Conservation (phyloP, 1,139 yeast species). For the Candida sp. region DNA sequence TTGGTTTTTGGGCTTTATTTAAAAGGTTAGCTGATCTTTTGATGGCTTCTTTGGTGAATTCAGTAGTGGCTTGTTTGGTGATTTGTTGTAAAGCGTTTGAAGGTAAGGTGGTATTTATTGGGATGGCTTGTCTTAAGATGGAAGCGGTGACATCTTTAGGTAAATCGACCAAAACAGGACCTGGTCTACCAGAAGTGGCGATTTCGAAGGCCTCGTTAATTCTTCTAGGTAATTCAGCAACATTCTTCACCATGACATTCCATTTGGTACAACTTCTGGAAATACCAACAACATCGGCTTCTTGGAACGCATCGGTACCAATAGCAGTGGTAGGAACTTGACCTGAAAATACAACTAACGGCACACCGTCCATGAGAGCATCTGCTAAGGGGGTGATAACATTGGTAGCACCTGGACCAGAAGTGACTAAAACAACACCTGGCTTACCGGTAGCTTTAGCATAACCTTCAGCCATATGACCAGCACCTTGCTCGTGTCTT, state of each 20-base stretch:
- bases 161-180: slow-evolving; percentile 95
- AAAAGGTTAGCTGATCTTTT: slow-evolving; percentile 74
- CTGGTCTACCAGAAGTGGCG: slow-evolving; percentile 95
- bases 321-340: slow-evolving; percentile 95
- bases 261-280: slow-evolving; percentile 97
- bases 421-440: slow-evolving; percentile 97
- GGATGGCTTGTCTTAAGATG: slow-evolving; percentile 80
- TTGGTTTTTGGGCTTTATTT: slow-evolving; percentile 82
- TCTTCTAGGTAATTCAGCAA: slow-evolving; percentile 91
- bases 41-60: slow-evolving; percentile 74
- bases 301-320: slow-evolving; percentile 99
- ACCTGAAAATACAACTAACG: slow-evolving; percentile 96
- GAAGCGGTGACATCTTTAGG: slow-evolving; percentile 98
- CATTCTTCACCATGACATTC: slow-evolving; percentile 97
- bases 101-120: slow-evolving; percentile 81
- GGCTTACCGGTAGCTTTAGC: slow-evolving; percentile 95
- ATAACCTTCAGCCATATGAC: slow-evolving; percentile 99
- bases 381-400: slow-evolving; percentile 98
- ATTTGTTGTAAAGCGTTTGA: slow-evolving; percentile 71
- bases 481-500: slow-evolving; percentile 99
- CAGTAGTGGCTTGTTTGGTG: slow-evolving; percentile 69
- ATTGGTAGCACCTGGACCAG: slow-evolving; percentile 99
- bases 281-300: slow-evolving; percentile 96
- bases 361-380: slow-evolving; percentile 96
- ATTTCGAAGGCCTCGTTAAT: slow-evolving; percentile 98